phyloP scores from a whole-genome alignment of 495 filamentous ascomycete genomes.

The Amorphotheca resinae region DNA sequence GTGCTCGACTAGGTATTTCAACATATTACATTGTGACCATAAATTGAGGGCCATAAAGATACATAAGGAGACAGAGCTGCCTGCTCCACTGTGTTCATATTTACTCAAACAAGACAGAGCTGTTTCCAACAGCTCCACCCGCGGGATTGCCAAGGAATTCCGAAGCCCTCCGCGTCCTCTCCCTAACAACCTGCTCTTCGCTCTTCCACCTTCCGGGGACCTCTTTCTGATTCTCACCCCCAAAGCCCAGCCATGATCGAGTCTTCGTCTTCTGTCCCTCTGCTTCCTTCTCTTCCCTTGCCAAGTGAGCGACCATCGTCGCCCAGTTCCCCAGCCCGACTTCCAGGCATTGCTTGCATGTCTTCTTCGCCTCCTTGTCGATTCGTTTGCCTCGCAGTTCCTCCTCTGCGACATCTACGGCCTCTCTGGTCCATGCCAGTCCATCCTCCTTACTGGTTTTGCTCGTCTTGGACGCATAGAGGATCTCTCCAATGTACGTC shows the following conservation, averaged over 20 bases:
- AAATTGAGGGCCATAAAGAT: no score
- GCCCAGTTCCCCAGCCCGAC: slow-evolving; percentile 65
- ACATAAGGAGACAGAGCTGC: no score
- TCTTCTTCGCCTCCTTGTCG: slow-evolving; percentile 39
- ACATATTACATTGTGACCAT: no score
- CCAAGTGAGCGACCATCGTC: slow-evolving; percentile 45
- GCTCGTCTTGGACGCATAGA: slow-evolving; percentile 45
- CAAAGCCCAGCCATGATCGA: slow-evolving; percentile 8
- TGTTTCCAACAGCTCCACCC: no score
- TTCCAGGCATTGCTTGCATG: slow-evolving; percentile 59
- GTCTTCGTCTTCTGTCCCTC: slow-evolving; percentile 9
- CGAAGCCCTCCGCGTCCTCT: slow-evolving; percentile 28
- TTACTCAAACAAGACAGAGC: no score
- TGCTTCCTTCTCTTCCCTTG: slow-evolving; percentile 24
- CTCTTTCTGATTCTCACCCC: slow-evolving; percentile 22
- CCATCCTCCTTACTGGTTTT: slow-evolving; percentile 42
- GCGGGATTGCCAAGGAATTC: slow-evolving; percentile 2
- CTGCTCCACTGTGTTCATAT: no score
- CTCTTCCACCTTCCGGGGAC: slow-evolving; percentile 33
- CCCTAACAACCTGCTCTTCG: slow-evolving; percentile 39
- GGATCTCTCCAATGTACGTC: slow-evolving; percentile 86
- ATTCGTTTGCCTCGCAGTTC: slow-evolving; percentile 28
- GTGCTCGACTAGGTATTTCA: no score
- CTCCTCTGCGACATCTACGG: slow-evolving; percentile 54
- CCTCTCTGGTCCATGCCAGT: slow-evolving; percentile 74